These are phyloP conservation scores for Nicotiana tomentosiformis DNA, from an alignment of 257 asterid species.

Conservation along the genomic window DNA sequence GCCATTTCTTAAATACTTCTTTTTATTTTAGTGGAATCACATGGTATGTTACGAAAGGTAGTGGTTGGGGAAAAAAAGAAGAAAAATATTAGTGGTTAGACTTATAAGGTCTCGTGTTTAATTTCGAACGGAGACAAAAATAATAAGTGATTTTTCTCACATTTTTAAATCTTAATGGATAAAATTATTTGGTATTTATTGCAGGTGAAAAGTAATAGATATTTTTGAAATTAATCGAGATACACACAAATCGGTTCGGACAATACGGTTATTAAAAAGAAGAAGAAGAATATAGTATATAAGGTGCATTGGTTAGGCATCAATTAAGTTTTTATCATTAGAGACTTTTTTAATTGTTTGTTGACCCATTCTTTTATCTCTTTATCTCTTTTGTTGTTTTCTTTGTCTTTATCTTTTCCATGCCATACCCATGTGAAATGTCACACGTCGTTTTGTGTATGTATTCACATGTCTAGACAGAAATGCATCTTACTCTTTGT, in stretches of 20 bases:
- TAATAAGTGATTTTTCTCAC: too few species aligned
- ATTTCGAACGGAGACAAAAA: too few species aligned
- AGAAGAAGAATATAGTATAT: too few species aligned
- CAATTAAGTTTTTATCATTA: neutral
- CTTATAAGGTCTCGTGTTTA: too few species aligned
- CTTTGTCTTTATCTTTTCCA: neutral
- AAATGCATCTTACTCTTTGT: too few species aligned
- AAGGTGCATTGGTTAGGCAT: too few species aligned
- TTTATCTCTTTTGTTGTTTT: neutral
- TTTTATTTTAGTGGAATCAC: neutral
- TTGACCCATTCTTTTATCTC: neutral
- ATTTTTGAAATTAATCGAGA: too few species aligned
- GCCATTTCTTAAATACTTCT: neutral
- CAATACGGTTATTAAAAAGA: too few species aligned
- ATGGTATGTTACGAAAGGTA: neutral
- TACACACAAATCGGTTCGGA: too few species aligned
- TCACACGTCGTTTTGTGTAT: neutral
- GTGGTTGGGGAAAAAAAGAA: neutral
- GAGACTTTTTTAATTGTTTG: neutral
- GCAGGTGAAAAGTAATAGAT: rapidly evolving
- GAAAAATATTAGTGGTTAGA: too few species aligned
- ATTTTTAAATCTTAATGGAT: too few species aligned
- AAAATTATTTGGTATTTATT: too few species aligned
- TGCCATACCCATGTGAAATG: neutral
- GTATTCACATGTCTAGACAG: neutral